phyloP scores from a whole-genome alignment of 1,284 basidiomycete genomes.

The Ceratobasidium sp. region DNA sequence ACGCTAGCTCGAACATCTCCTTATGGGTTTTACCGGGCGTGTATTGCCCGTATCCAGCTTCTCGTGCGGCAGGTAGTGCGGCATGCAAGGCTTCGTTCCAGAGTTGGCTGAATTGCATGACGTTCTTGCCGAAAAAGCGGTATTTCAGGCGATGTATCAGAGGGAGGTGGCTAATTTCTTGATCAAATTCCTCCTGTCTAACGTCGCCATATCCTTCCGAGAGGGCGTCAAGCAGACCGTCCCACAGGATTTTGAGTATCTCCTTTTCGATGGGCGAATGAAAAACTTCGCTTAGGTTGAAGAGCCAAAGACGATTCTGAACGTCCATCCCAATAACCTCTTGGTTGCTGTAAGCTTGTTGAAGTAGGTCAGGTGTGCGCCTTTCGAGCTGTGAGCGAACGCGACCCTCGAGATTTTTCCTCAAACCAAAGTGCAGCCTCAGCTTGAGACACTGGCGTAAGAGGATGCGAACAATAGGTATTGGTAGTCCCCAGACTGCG shows the following conservation, averaged over 20 bases:
- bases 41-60: neutral
- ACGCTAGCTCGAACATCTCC: neutral
- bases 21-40: neutral
- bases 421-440: conserved; percentile 7
- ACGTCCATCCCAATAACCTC: neutral
- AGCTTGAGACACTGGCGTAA: neutral
- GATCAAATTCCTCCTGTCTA: neutral
- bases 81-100: conserved; percentile 29
- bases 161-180: neutral
- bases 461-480: neutral
- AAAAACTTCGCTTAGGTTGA: neutral
- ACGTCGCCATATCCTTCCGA: conserved; percentile 5
- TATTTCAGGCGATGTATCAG: neutral
- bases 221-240: neutral
- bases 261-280: neutral
- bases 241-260: conserved; percentile 2
- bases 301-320: conserved; percentile 19
- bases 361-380: neutral
- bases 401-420: neutral
- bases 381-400: neutral
- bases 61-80: conserved; percentile 8
- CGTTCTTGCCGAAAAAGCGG: conserved; percentile 19
- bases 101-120: conserved; percentile 23
- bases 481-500: conserved; percentile 10
- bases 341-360: neutral